A percentile compares a stretch with the other conserved stretches of the same genome.
phyloP scores from a whole-genome alignment of 441 rosid species.

The Sinapis alba region DNA sequence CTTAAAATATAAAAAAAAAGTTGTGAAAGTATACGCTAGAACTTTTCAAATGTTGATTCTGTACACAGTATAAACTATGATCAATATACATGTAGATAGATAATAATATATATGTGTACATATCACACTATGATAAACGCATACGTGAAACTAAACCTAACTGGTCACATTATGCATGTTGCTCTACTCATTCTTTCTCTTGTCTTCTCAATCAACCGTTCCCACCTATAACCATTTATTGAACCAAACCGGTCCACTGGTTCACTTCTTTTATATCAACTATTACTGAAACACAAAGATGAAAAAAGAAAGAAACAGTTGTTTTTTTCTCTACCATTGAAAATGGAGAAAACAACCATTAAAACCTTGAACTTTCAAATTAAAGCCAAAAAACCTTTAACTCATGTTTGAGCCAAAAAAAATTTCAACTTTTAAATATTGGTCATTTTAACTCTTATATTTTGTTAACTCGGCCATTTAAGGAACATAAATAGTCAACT shows the following conservation, averaged over 20 bases:
- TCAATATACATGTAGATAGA: neutral
- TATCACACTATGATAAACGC: neutral
- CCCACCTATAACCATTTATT: conserved; percentile 21
- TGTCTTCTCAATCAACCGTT: conserved; percentile 22
- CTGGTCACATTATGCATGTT: conserved; percentile 37
- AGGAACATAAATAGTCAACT: too few relatives aligned
- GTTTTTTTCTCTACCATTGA: neutral
- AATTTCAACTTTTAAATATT: too few relatives aligned
- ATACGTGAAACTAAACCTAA: conserved; percentile 32
- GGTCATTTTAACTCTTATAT: too few relatives aligned
- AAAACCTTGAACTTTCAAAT: too few relatives aligned
- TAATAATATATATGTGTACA: neutral
- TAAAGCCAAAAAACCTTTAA: too few relatives aligned
- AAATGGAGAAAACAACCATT: too few relatives aligned
- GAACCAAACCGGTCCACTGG: conserved; percentile 21
- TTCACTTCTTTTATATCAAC: neutral
- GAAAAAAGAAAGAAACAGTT: neutral
- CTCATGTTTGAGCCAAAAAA: too few relatives aligned
- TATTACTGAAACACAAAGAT: neutral
- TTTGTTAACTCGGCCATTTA: too few relatives aligned
- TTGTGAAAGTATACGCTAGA: neutral
- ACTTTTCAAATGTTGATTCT: neutral
- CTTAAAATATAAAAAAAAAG: too few relatives aligned
- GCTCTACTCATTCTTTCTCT: conserved; percentile 2
- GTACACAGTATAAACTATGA: neutral